Percentiles rank a stretch among this genome's conserved stretches.
phyloP scores from a whole-genome alignment of 306 rosid species.

The Vigna angularis region DNA sequence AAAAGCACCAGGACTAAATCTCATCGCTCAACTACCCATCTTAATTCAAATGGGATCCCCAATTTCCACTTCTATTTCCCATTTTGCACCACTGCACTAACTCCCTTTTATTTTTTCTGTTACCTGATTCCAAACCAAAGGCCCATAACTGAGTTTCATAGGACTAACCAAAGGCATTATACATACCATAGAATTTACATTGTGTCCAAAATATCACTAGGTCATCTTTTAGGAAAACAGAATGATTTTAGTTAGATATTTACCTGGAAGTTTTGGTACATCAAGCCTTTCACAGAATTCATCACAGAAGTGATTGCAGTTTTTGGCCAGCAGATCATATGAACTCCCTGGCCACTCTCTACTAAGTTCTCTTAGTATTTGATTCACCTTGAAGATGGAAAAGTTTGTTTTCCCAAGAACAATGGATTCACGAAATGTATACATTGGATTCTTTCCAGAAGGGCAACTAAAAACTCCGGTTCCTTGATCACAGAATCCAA shows the following conservation, averaged over 20 bases:
- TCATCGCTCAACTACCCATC: not conserved
- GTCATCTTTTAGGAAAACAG: not conserved
- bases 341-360: conserved; percentile 96
- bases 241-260: conserved; percentile 27
- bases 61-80: conserved; percentile 3
- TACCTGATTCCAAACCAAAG: not conserved
- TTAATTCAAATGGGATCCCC: not conserved
- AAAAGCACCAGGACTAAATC: not conserved
- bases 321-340: conserved; percentile 88
- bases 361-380: conserved; percentile 93
- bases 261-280: conserved; percentile 97
- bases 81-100: not conserved
- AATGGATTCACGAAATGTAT: conserved; percentile 80
- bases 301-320: conserved; percentile 99
- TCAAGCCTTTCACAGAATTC: conserved; percentile 88
- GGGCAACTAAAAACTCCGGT: conserved; percentile 98
- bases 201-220: not conserved
- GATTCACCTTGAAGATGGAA: conserved; percentile 81
- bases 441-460: conserved; percentile 92
- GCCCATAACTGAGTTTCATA: not conserved
- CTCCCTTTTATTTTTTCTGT: not conserved
- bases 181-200: conserved; percentile 10
- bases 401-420: conserved; percentile 75
- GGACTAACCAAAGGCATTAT: not conserved
- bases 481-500: conserved; percentile 98